Conservation (phyloP, 352 stramenopile genomes). For the Phytophthora idaei region DNA sequence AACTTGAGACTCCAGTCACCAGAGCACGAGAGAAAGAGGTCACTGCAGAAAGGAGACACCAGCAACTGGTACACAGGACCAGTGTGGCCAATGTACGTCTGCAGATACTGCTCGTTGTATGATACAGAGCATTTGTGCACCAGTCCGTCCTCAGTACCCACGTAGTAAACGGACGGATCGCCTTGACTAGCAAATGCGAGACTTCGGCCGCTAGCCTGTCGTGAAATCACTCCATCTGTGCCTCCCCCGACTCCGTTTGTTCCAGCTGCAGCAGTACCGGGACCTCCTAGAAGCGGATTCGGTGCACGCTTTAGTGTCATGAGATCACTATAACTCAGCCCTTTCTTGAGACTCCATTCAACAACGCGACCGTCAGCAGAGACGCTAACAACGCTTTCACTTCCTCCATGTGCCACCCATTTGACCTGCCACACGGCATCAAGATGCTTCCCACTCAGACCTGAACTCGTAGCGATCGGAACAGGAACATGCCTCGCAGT, state of each 20-base stretch:
- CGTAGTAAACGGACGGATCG: conserved; percentile 89
- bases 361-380: conserved; percentile 91
- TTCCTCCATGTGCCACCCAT: conserved; percentile 90
- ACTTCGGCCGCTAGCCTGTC: conserved; percentile 85
- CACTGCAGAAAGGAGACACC: conserved; percentile 85
- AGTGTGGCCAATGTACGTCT: conserved; percentile 89
- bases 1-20: conserved; percentile 92
- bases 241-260: conserved; percentile 20
- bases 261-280: conserved; percentile 51
- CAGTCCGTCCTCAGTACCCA: conserved; percentile 91
- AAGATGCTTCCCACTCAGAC: conserved; percentile 77
- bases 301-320: conserved; percentile 91
- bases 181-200: conserved; percentile 82
- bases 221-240: conserved; percentile 81
- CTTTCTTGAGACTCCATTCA: conserved; percentile 95
- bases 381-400: conserved; percentile 91
- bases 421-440: conserved; percentile 93
- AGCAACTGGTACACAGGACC: conserved; percentile 91
- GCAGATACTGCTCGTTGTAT: conserved; percentile 95
- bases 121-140: conserved; percentile 93
- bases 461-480: conserved; percentile 63
- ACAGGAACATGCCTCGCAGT: conserved; percentile 30
- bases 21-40: conserved; percentile 89
- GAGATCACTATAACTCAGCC: conserved; percentile 84
- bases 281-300: conserved; percentile 65